Base-by-base conservation (phyloP, 176 grass and related monocot species). In the Phoenix roebelenii region DNA sequence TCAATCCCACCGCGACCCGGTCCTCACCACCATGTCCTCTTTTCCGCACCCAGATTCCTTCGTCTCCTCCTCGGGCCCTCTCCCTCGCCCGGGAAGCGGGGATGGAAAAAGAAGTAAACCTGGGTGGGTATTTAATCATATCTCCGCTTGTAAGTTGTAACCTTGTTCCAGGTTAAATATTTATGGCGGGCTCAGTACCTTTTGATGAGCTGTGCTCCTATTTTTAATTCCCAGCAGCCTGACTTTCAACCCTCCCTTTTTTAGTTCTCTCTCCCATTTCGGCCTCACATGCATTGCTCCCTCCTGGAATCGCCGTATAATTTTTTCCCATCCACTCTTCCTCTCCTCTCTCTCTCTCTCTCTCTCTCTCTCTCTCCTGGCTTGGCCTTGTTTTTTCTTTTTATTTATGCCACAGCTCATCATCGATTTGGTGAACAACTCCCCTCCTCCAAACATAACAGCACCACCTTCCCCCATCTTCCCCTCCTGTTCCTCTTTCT, bases 381-480 rank as follows among this genome's bases (percentile, higher is more conserved):
- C 58, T 28, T 30, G 28, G 15, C 15, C 3, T 30, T 29, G 6
- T 6, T 26, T 22, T 10, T 9, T 28, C 15, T 58, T 58, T 22
- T 25, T 59, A 28, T 59, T 59, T 30, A 30, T 30, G 28, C 28
- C 28, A 30, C 28, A 30, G 28, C 28, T 30, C 3, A 48, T 60
- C 44, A 16, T 60, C 55, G 55, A 77, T 70, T 77, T 60, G 65
- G 74, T 77, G 55, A 77, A 50, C 74, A 61, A 51, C 64, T 69
- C 74, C 61, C 26, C 5, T 49, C 52, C 7, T 50, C 18, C 35
- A 44, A 14, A n/a, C 7, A 66, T 52, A 77, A 52, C 28, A 59
- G 15, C 2, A 6, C 16, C 18, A 3, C 55, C 75, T 24, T 20
- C 28, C 30, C 61, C 59, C 69, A 44, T 55, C 29, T 25, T 7